phyloP scores from a whole-genome alignment of 164 flowering plant genomes.

The Umbellularia californica region DNA sequence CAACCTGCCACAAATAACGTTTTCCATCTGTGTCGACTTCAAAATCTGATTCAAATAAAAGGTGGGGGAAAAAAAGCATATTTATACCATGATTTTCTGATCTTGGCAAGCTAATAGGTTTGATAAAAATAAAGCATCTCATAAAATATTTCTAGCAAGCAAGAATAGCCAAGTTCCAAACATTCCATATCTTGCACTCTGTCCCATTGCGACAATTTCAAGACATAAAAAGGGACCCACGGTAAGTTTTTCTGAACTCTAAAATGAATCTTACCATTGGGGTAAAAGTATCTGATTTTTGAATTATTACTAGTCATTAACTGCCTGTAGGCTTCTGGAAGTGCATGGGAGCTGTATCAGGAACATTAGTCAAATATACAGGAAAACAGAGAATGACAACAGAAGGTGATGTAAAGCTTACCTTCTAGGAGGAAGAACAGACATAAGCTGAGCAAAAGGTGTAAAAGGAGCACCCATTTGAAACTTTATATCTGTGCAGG shows the following conservation, averaged over 20 bases:
- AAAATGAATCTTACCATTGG: slow-evolving; percentile 21
- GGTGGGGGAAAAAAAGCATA: not conserved
- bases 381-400: not conserved
- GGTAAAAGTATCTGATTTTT: slow-evolving; percentile 31
- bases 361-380: not conserved
- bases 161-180: too few relatives aligned
- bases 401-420: slow-evolving; percentile 1
- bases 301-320: slow-evolving; percentile 31
- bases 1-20: slow-evolving; percentile 42
- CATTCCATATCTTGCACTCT: too few relatives aligned
- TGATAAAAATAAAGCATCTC: too few relatives aligned
- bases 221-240: too few relatives aligned
- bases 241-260: not conserved
- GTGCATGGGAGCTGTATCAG: slow-evolving; percentile 28
- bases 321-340: slow-evolving; percentile 32
- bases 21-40: slow-evolving; percentile 38
- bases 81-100: too few relatives aligned
- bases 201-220: too few relatives aligned
- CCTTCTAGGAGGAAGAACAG: slow-evolving; percentile 55
- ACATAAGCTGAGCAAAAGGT: slow-evolving; percentile 59
- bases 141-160: too few relatives aligned
- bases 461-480: slow-evolving; percentile 38
- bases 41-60: slow-evolving; percentile 26
- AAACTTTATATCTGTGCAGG: slow-evolving; percentile 22
- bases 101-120: too few relatives aligned